These are phyloP conservation scores for Lenwebbia sp. DNA, from an alignment of 345 rosid species.

Conservation along the genomic window DNA sequence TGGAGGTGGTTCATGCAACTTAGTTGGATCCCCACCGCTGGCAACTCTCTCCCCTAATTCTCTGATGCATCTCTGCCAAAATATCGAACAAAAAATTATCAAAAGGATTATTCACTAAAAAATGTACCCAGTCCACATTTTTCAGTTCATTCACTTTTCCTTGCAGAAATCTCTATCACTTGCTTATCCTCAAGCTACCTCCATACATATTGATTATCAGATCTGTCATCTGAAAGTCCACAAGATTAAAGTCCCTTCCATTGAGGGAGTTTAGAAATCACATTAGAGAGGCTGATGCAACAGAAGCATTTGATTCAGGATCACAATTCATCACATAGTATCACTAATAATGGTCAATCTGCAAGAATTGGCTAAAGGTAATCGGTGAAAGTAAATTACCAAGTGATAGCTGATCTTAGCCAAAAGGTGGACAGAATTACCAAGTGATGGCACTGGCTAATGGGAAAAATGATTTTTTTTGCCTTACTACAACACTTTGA, in stretches of 20 bases:
- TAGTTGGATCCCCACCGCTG: conserved; percentile 70
- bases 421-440: background rate
- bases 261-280: background rate
- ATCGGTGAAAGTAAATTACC: background rate
- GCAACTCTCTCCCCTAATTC: conserved; percentile 82
- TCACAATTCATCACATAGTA: background rate
- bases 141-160: background rate
- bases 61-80: conserved; percentile 48
- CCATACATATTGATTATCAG: background rate
- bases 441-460: background rate
- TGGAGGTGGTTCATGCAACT: conserved; percentile 40
- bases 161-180: background rate
- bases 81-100: background rate
- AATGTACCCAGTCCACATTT: background rate
- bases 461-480: background rate
- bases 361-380: background rate
- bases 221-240: background rate
- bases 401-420: background rate
- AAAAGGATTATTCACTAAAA: background rate
- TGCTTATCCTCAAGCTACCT: background rate
- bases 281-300: background rate
- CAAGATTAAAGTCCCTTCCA: background rate
- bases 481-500: background rate
- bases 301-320: background rate
- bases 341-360: background rate